Evolutionary conservation across 495 filamentous ascomycete species (phyloP), one percentile per base, ranked within the genome.

Genomic region (Penicillium antarcticum): DNA sequence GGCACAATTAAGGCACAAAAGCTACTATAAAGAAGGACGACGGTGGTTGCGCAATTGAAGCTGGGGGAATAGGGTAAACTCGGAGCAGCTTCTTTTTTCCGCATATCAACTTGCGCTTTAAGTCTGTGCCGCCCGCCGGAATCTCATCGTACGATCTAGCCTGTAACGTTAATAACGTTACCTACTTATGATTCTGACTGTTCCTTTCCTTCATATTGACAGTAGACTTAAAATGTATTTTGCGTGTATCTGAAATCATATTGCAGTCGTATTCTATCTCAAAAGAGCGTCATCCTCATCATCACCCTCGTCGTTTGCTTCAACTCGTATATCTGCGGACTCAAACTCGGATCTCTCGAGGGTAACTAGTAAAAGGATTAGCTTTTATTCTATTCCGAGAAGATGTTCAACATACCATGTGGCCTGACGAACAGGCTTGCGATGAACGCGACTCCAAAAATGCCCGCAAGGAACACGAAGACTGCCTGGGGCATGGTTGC

Each of bases 401-500:
- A 19, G 17, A 16, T 12, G 24, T 9, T 13, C 1, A 49, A 71
- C 88, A 66, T 73, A 95, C 91, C 75, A 75, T 89, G 72, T 5
- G 91, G 86, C 58, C 68, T 74, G 14, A 96, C 69, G 45, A 90
- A 81, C 68, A 85, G 86, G 63, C 83, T 87, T 44, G 80, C 73
- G 3, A 83, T 16, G 36, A 89, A 75, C 1, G 83, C 83, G 9
- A 84, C n/a, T 0, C 73, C 83, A 66, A 95, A 95, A 0, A 84
- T 75, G 17, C 68, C 67, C 10, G 78, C 70, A 43, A 97, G 66
- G 48, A 86, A 80, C 24, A 95, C 80, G 66, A 96, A 96, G 4
- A 96, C 87, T 0, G 89, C 81, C 66, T 91, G 88, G 3, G 88
- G 83, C 51, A 84, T 89, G 5, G 79, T 84, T 12, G 77, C 81